Conservation (phyloP, 257 asterid species). For the Osmanthus fragrans region DNA sequence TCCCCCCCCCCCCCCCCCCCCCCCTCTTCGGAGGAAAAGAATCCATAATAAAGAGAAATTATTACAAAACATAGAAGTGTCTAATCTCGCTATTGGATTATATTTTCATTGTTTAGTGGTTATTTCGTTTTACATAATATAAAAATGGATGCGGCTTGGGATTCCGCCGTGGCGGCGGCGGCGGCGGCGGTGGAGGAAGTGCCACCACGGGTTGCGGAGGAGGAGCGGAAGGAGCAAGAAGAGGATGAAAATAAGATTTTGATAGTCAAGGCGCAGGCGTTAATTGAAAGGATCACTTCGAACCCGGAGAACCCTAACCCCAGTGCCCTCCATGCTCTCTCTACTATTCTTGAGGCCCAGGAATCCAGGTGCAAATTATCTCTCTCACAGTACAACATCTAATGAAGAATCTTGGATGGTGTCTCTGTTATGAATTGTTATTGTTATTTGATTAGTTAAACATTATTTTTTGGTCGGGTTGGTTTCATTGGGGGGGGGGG, state of each 20-base stretch:
- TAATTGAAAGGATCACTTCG: conserved; percentile 76
- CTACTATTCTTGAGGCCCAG: conserved; percentile 76
- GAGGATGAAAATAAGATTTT: conserved; percentile 63
- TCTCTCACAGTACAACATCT: conserved; percentile 9
- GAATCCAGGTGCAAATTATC: conserved; percentile 66
- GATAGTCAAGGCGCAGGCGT: conserved; percentile 63
- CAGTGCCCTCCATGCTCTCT: conserved; percentile 70
- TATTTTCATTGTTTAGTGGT: background rate
- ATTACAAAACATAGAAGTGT: background rate
- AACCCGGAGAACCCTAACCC: conserved; percentile 84
- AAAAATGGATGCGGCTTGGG: conserved; percentile 43
- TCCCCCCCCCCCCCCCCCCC: conserved; percentile 13
- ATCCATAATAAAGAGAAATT: conserved; percentile 7
- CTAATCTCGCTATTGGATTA: background rate
- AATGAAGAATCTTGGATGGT: background rate
- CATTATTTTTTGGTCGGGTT: too few species aligned
- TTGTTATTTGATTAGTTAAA: too few species aligned
- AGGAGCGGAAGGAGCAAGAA: conserved; percentile 38
- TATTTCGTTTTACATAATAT: background rate
- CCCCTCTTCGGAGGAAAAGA: background rate
- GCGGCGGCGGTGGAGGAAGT: conserved; percentile 23
- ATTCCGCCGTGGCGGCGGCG: conserved; percentile 33
- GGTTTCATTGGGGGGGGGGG: background rate
- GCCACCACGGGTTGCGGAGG: conserved; percentile 29
- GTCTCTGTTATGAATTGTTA: background rate